Percentiles rank a stretch among this genome's conserved stretches.
phyloP scores from a whole-genome alignment of 768 basidiomycete genomes.

The Boletus tylopilopsis region DNA sequence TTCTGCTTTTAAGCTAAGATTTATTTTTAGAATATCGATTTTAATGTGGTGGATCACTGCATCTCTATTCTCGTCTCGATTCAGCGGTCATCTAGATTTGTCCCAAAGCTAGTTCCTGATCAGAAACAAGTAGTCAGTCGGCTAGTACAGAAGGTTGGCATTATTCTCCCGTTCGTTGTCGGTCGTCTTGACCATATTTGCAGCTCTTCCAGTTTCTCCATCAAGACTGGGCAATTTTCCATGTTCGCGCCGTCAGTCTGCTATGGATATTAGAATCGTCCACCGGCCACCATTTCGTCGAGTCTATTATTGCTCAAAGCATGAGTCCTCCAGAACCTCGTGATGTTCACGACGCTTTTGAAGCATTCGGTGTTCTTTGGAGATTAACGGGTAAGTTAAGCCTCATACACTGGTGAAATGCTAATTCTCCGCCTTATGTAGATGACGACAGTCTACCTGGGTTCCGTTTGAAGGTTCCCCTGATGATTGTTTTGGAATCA shows the following conservation, averaged over 20 bases:
- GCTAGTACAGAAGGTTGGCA: conserved; percentile 51
- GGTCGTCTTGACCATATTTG: conserved; percentile 4
- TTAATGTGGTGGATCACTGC: conserved; percentile 63
- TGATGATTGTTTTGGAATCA: conserved; percentile 85
- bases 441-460: conserved; percentile 84
- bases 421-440: conserved; percentile 25
- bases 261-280: conserved; percentile 74
- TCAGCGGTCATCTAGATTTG: conserved; percentile 45
- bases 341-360: conserved; percentile 57
- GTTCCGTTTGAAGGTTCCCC: conserved; percentile 75
- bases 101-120: conserved; percentile 53
- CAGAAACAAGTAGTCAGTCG: conserved; percentile 51
- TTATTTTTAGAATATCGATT: conserved; percentile 39
- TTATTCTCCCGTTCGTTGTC: neutral
- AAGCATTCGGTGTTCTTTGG: conserved; percentile 93
- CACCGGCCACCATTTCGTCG: conserved; percentile 59
- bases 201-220: conserved; percentile 75
- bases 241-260: conserved; percentile 74
- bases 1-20: neutral
- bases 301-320: conserved; percentile 72
- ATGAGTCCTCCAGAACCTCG: conserved; percentile 54
- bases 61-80: conserved; percentile 55
- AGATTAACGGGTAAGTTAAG: conserved; percentile 65
- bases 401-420: neutral
- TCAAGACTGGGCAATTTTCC: conserved; percentile 63